Evolutionary conservation across 1,284 basidiomycete genomes (phyloP).

Genomic region (Laetiporus sulphureus): DNA sequence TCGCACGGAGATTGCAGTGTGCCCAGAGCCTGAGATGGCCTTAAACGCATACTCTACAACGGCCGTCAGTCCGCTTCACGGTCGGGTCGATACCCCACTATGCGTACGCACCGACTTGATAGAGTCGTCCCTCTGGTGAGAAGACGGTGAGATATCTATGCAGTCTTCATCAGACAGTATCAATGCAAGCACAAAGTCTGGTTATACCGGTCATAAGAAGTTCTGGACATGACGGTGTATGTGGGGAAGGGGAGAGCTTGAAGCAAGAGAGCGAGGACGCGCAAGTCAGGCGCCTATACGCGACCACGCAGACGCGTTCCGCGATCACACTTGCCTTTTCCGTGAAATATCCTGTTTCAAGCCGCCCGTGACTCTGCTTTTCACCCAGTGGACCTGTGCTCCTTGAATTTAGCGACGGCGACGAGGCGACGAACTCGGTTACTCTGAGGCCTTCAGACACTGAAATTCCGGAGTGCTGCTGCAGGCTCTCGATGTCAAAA

Average conservation of each 20-base stretch:
- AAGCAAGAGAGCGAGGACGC: constrained; percentile 20
- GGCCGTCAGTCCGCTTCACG: not conserved
- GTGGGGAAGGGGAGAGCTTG: constrained; percentile 9
- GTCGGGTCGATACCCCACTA: not conserved
- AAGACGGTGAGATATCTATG: constrained; percentile 85
- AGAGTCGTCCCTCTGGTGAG: constrained; percentile 90
- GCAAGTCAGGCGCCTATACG: constrained; percentile 22
- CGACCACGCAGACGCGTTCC: constrained; percentile 10
- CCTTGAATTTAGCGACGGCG: too few species aligned
- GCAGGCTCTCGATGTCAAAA: too few species aligned
- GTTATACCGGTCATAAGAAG: constrained; percentile 70
- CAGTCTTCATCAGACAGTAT: not conserved
- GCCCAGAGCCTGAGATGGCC: constrained; percentile 94
- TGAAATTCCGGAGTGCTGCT: not conserved
- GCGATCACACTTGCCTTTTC: too few species aligned
- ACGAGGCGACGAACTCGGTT: too few species aligned
- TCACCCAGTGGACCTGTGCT: too few species aligned
- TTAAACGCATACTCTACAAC: constrained; percentile 96
- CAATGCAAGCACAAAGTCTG: not conserved
- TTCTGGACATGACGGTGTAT: constrained; percentile 78
- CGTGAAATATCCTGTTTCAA: too few species aligned
- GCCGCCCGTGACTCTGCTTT: too few species aligned
- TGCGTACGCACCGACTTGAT: constrained; percentile 85
- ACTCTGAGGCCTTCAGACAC: too few species aligned
- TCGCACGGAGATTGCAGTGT: constrained; percentile 89